Evolutionary conservation across 768 basidiomycete genomes (phyloP), one percentile per base, ranked within the genome.

Genomic region (Imleria badia): DNA sequence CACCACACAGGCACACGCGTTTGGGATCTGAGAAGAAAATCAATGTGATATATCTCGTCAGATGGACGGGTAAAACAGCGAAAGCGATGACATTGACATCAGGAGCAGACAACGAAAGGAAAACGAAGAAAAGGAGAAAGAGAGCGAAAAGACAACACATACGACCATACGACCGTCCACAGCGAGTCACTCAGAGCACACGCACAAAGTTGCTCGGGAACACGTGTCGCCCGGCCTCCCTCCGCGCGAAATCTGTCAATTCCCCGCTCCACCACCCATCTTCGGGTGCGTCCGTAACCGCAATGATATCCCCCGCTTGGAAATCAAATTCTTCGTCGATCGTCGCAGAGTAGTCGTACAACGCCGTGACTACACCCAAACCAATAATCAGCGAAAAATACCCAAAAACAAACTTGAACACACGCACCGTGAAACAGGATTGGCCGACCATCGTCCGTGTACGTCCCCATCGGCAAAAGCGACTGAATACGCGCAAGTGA

Each of bases 241-340:
- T 76, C 60, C 91, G 73, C 30, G 78, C 76, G 61, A 91, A 89
- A 57, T 91, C 88, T n/a, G 92, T 72, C 54, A 93, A 70, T 62
- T 90, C 87, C 22, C 96, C 96, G 52, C 85, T 89, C 96, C 95
- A 98, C 96, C 96, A 98, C 2, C 96, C 96, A 64, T 97, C 95
- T 63, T 95, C 94, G 6, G 94, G 94, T 6, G 94, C 95, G 22
- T 85, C 81, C 0, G 92, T 95, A 11, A 98, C 95, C 9, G 94
- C 95, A 59, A 98, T 97, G 60, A 97, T 91, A 72, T 98, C 96
- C 3, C 90, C 92, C 19, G 85, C 78, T 67, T 94, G 91, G 84
- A 98, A 98, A 69, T 95, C 90, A 69, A 98, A 98, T 73, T 98
- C 96, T 66, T 95, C 93, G 2, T 90, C 86, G 57, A 89, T 91